phyloP scores from a whole-genome alignment of 768 basidiomycete species.

The Leccinellum rugosiceps region DNA sequence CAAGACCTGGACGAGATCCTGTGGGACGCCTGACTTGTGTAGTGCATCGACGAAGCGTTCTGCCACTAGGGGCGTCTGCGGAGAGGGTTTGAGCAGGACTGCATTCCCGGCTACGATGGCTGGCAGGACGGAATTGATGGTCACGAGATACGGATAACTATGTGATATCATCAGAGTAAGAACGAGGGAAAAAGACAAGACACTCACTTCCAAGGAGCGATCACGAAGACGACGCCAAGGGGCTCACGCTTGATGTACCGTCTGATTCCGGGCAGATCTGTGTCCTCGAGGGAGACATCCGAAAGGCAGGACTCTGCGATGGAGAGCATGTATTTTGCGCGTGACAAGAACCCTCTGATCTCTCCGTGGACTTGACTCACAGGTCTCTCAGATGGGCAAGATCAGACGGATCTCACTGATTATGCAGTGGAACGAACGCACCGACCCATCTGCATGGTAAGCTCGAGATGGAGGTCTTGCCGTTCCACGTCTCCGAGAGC shows the following conservation, averaged over 20 bases:
- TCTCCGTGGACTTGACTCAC: constrained; percentile 77
- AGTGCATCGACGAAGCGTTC: constrained; percentile 75
- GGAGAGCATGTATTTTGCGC: constrained; percentile 80
- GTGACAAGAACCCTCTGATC: constrained; percentile 73
- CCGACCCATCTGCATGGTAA: constrained; percentile 92
- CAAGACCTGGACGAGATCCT: constrained; percentile 68
- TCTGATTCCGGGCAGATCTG: constrained; percentile 79
- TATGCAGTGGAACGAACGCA: constrained; percentile 33
- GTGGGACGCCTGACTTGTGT: constrained; percentile 73
- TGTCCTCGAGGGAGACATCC: constrained; percentile 70
- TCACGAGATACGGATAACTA: constrained; percentile 86
- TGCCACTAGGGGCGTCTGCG: constrained; percentile 89
- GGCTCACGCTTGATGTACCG: constrained; percentile 83
- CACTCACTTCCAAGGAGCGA: constrained; percentile 90
- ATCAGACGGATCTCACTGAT: neutral
- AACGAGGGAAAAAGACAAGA: neutral
- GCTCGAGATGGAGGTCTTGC: constrained; percentile 48
- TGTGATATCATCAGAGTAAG: neutral
- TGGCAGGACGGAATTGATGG: constrained; percentile 90
- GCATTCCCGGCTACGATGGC: constrained; percentile 89
- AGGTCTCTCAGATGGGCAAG: constrained; percentile 49
- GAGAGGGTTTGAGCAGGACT: constrained; percentile 92
- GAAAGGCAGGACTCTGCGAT: constrained; percentile 75
- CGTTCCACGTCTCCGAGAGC: constrained; percentile 50
- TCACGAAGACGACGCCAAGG: constrained; percentile 82